Evolutionary conservation across 768 basidiomycete genomes (phyloP).

Genomic region (Collybiopsis confluens): DNA sequence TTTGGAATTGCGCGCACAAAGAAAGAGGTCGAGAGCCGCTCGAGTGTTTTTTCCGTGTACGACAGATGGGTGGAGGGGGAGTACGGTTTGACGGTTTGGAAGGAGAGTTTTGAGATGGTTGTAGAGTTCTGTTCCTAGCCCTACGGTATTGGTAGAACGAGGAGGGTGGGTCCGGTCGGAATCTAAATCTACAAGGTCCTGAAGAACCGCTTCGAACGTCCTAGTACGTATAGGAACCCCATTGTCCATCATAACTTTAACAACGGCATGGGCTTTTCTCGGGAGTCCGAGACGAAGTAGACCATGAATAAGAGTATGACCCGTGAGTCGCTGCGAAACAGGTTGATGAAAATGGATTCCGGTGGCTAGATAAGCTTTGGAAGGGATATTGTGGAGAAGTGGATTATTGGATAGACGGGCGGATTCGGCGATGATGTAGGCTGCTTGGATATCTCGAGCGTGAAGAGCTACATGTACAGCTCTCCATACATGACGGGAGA

Average conservation of each 20-base stretch:
- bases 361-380: neutral
- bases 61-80: conserved; percentile 9
- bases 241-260: conserved; percentile 47
- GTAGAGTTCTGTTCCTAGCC: neutral
- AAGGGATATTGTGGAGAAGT: neutral
- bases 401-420: conserved; percentile 7
- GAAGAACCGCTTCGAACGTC: conserved; percentile 47
- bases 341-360: conserved; percentile 43
- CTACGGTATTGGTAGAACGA: too few relatives aligned
- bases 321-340: conserved; percentile 55
- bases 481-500: neutral
- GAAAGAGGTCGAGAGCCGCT: conserved; percentile 1
- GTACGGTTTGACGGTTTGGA: conserved; percentile 14
- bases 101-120: conserved; percentile 1
- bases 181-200: conserved; percentile 13
- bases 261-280: conserved; percentile 44
- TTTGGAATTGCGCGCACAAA: neutral
- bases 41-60: neutral
- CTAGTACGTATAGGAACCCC: conserved; percentile 45
- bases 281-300: conserved; percentile 50
- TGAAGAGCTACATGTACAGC: conserved; percentile 3
- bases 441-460: neutral
- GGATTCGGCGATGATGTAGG: conserved; percentile 3
- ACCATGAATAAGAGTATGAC: conserved; percentile 62
- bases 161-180: conserved; percentile 15